Base-by-base conservation (phyloP, 352 stramenopile genomes). In the Phytophthora pisi region DNA sequence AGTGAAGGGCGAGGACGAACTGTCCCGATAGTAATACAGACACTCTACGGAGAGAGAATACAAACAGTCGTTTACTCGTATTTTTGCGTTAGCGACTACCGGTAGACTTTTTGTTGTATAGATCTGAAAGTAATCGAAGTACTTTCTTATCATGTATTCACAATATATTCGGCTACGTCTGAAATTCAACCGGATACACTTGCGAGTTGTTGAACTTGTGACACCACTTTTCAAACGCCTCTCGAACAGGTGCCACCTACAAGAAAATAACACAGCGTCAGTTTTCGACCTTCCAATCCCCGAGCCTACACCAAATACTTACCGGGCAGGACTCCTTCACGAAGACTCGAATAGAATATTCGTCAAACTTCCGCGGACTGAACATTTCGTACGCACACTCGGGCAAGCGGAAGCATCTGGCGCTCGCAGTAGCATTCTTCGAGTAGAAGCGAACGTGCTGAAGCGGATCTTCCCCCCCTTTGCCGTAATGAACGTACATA, bases 401-500 rank as follows among this genome's bases (percentile, higher is more conserved):
- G 1, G 77, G 67, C 18, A 95, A 66, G 11, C 67, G 73, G 40
- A 84, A 92, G 68, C 87, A 95, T 1, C 52, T 76, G 0, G 72
- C 77, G 24, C 50, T 68, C 31, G 72, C 65, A 8, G 62, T 77
- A 11, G 84, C 81, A 46, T 84, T 78, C 72, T 96, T 93, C 10
- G 75, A 75, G 64, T 93, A 97, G 45, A 97, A 97, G 5, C 86
- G 79, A 5, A 94, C 74, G 23, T 86, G 61, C 11, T 84, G 60
- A 4, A 97, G 56, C 24, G 90, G 91, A 53, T 97, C 88, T 6
- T 81, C 49, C 2, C 79, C 75, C 2, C 86, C 86, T 54, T 97
- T 96, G n/a, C 91, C 91, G 51, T 84, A 90, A 56, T 97, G 88
- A 20, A 95, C 72, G 10, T 72, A 70, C 60, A 95, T 87, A 52